These are phyloP conservation scores for Coprinellus micaceus DNA, from an alignment of 768 basidiomycete genomes.

Conservation along the genomic window DNA sequence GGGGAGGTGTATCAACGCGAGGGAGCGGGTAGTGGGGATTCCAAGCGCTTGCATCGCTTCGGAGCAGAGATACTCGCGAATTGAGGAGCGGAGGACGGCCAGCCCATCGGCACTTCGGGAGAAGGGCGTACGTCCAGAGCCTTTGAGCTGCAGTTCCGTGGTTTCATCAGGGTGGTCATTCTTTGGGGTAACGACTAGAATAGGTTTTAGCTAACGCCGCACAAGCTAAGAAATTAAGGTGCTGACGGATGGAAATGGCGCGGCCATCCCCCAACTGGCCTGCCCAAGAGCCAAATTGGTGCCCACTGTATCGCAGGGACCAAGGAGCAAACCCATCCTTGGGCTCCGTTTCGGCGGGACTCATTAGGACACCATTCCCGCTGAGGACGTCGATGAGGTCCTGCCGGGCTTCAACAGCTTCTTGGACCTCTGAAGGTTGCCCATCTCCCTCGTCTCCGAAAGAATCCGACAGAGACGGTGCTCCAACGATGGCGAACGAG, in stretches of 20 bases:
- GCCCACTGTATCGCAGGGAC: constrained; percentile 88
- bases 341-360: constrained; percentile 22
- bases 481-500: constrained; percentile 63
- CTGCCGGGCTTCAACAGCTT: constrained; percentile 48
- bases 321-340: constrained; percentile 62
- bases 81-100: constrained; percentile 90
- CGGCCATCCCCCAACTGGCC: constrained; percentile 96
- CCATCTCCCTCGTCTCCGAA: constrained; percentile 33
- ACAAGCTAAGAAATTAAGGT: neutral
- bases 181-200: constrained; percentile 73
- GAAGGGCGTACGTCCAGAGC: constrained; percentile 91
- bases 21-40: constrained; percentile 86
- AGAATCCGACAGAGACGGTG: constrained; percentile 47
- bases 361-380: constrained; percentile 71
- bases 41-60: constrained; percentile 77
- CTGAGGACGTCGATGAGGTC: constrained; percentile 80
- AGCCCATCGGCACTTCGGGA: constrained; percentile 90
- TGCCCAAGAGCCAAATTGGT: constrained; percentile 87
- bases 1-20: constrained; percentile 75
- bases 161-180: constrained; percentile 48
- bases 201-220: neutral
- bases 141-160: constrained; percentile 93
- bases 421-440: constrained; percentile 25
- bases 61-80: constrained; percentile 89
- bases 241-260: constrained; percentile 75